Conservation (phyloP, 495 filamentous ascomycete genomes). For the Amorphotheca resinae region DNA sequence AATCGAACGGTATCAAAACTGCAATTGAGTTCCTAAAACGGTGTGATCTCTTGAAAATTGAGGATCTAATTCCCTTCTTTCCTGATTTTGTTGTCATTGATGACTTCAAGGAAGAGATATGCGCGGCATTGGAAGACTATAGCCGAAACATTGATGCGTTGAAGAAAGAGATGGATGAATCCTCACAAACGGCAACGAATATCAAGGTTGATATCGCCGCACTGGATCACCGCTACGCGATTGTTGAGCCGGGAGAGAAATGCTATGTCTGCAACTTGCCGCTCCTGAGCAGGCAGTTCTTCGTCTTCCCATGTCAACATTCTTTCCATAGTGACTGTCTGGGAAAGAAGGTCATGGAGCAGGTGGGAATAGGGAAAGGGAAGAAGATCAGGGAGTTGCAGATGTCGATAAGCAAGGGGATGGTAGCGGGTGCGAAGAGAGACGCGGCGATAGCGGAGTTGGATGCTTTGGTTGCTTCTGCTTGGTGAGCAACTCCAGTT, state of each 20-base stretch:
- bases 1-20: constrained; percentile 77
- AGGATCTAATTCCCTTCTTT: constrained; percentile 96
- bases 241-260: constrained; percentile 91
- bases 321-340: constrained; percentile 93
- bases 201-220: constrained; percentile 77
- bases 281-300: constrained; percentile 80
- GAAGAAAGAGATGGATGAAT: constrained; percentile 94
- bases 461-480: constrained; percentile 70
- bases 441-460: constrained; percentile 81
- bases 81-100: constrained; percentile 99
- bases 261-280: constrained; percentile 82
- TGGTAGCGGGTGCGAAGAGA: constrained; percentile 46
- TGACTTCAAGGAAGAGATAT: constrained; percentile 98
- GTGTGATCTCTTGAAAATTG: constrained; percentile 84
- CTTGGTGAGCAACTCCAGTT: constrained; percentile 58
- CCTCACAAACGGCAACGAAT: constrained; percentile 69
- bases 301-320: constrained; percentile 96
- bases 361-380: constrained; percentile 57
- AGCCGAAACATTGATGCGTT: constrained; percentile 75
- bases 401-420: constrained; percentile 59
- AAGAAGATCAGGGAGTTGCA: constrained; percentile 77
- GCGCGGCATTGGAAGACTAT: constrained; percentile 83
- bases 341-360: constrained; percentile 67
- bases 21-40: constrained; percentile 89
- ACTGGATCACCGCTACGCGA: constrained; percentile 81